These are phyloP conservation scores for Monascus ruber DNA, from an alignment of 2,329 filamentous ascomycete genomes.

Conservation along the genomic window DNA sequence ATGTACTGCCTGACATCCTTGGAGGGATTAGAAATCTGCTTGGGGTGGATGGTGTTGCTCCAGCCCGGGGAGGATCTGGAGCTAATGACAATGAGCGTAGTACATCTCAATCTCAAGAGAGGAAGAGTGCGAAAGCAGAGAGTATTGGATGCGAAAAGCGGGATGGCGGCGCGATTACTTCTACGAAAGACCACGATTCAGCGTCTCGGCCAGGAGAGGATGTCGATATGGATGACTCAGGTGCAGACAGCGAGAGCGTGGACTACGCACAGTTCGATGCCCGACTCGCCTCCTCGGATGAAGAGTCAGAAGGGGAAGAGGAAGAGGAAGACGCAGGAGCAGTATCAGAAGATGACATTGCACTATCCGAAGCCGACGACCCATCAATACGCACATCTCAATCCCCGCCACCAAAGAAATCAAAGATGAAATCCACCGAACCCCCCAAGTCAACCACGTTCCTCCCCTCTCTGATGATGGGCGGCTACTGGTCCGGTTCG, in stretches of 20 bases:
- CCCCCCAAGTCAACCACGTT: slow-evolving; percentile 39
- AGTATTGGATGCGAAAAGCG: background rate
- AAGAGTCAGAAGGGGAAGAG: slow-evolving; percentile 14
- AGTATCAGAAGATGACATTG: slow-evolving; percentile 6
- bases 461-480: slow-evolving; percentile 49
- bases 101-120: too few relatives aligned
- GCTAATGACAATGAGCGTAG: background rate
- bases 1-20: slow-evolving; percentile 39
- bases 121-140: background rate
- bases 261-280: slow-evolving; percentile 22
- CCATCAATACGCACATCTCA: slow-evolving; percentile 26
- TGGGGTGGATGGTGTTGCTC: slow-evolving; percentile 17
- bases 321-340: slow-evolving; percentile 14
- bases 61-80: background rate
- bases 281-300: slow-evolving; percentile 21
- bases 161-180: background rate
- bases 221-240: slow-evolving; percentile 12
- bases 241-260: slow-evolving; percentile 14
- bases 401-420: slow-evolving; percentile 18
- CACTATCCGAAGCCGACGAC: slow-evolving; percentile 4
- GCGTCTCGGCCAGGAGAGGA: background rate
- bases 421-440: slow-evolving; percentile 12
- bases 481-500: slow-evolving; percentile 52
- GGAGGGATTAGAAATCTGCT: slow-evolving; percentile 28
- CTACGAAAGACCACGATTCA: background rate